Evolutionary conservation across 2,329 filamentous ascomycete species (phyloP), one percentile per base, ranked within the genome.

Genomic region (Aspergillus fumigatiaffinis): DNA sequence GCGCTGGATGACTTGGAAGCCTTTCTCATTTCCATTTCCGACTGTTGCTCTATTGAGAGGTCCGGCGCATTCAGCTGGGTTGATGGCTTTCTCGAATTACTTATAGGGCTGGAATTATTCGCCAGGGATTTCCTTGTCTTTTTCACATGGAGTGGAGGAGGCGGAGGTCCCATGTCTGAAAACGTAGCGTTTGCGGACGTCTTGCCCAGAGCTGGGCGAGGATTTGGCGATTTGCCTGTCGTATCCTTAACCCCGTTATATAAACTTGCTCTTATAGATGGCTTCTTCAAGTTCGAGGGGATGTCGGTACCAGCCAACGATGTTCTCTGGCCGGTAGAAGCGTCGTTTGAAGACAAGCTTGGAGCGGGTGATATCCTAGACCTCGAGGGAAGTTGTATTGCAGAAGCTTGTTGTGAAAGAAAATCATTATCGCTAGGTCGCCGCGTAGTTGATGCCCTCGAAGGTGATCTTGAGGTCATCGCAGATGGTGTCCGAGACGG

Each of bases 1-100:
- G 92, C 87, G 17, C 84, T 80, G 0, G 93, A 97, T 0, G 92
- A 92, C 66, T 90, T 94, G 5, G 78, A 75, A 0, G 73, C 72
- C 57, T 78, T 82, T 38, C 73, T 71, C 14, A 73, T 68, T 56
- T 77, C 75, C 23, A 53, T 52, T 48, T 71, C 69, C 3, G 65
- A 52, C 21, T 69, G 65, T 28, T 68, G 61, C 50, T 73, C 70
- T 10, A 63, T 62, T 1, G 65, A 60, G n/a, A 65, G 58, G n/a
- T 73, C 71, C 20, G 65, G 67, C 5, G 68, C 55, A 21, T 61
- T 63, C 12, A 70, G 71, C 49, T 68, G 67, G 25, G 64, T 60
- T 46, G 72, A 69, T 14, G 72, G 66, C 26, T 66, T 65, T 62
- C 68, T 71, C 21, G 73, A 70, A 62, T 66, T 12, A 69, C 73